Percentiles rank a stretch among this genome's conserved stretches.
Evolutionary conservation across 192 early-diverging fungal species (phyloP).

Genomic region (Haplosporangium gracile): DNA sequence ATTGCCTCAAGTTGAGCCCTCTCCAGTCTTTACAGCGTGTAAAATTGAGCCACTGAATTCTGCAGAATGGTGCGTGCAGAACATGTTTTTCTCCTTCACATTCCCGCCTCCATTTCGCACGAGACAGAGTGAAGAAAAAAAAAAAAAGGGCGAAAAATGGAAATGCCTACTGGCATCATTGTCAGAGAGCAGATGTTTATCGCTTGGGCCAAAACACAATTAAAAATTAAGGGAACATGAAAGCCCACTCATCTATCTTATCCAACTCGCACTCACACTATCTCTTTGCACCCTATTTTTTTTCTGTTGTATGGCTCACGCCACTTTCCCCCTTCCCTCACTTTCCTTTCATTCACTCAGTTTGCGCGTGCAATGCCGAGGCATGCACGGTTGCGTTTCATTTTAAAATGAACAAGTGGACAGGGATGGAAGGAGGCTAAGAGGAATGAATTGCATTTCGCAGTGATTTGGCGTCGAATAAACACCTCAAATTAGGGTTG

Average conservation of each 20-base stretch:
- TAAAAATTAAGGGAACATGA: background rate
- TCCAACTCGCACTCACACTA: background rate
- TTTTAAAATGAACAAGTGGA: conserved; percentile 22
- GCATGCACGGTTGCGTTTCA: conserved; percentile 7
- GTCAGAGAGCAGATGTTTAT: conserved; percentile 16
- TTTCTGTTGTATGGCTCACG: background rate
- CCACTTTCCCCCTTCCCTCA: conserved; percentile 11
- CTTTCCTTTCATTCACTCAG: background rate
- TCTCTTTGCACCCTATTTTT: background rate
- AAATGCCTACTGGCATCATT: background rate
- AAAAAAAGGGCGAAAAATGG: background rate
- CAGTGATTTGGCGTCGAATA: background rate
- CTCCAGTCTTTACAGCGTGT: background rate
- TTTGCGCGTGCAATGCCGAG: background rate
- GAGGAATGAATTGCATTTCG: background rate
- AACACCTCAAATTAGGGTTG: background rate
- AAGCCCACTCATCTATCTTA: no score
- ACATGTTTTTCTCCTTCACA: background rate
- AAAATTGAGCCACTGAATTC: background rate
- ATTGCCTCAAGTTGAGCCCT: background rate
- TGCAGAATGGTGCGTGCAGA: background rate
- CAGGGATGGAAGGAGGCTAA: background rate
- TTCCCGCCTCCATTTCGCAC: conserved; percentile 24
- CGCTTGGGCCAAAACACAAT: conserved; percentile 24
- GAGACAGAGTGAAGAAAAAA: conserved; percentile 4